Base-by-base conservation (phyloP, 192 early-diverging fungal species). In the Coemansia asiatica region DNA sequence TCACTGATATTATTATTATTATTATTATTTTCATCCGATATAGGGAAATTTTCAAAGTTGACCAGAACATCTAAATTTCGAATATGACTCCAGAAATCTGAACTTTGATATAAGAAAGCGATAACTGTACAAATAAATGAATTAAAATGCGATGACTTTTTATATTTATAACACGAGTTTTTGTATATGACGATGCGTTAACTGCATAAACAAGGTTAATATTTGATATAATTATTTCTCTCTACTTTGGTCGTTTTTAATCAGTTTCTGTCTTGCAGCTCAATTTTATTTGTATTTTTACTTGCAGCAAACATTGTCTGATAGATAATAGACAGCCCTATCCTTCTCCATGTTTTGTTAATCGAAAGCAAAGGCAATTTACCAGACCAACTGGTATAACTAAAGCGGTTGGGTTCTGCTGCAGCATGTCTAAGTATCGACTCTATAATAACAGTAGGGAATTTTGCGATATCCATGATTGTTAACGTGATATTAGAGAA, bases 301-400 rank as follows among this genome's bases (percentile, higher is more conserved):
- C 50, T 53, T 10, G 8, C 19, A 10, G n/a, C 50, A 53, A 53
- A 53, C 10, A 23, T 22, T 1, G 50, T 53, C 23, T 25, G n/a
- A 53, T 53, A 53, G 8, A 53, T 22, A 19, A 53, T 21, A 53
- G 50, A 22, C 50, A 53, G 4, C 12, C 50, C 50, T 53, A 53
- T 15, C 4, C 21, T 25, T 25, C 50, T 53, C 50, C 50, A 53
- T 9, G 10, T 25, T 2, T 9, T 19, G 50, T 25, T 25, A 9
- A 53, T 22, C 23, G 50, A 53, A 22, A 53, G 22, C 16, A 53
- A 9, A 1, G 19, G 19, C 25, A 53, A 23, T 10, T 19, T 25
- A 25, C 9, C 9, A 2, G 19, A 9, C 50, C 50, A 53, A 25
- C 23, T 23, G 16, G 19, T 53, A 25, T n/a, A 8, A 23, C 1